Conservation (phyloP, 2,329 filamentous ascomycete species). For the Exophiala bonariae region DNA sequence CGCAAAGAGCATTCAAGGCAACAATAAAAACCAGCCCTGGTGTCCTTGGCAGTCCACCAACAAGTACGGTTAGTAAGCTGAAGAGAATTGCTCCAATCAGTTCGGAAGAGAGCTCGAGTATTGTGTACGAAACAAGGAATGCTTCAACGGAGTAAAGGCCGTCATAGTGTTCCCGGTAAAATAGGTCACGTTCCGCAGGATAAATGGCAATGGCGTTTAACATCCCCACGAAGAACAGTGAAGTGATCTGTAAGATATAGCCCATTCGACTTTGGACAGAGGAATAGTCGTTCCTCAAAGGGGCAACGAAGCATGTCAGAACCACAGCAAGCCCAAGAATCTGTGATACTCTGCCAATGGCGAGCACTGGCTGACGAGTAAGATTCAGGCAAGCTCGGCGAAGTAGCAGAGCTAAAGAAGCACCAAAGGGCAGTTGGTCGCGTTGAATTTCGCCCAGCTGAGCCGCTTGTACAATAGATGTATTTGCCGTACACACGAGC, state of each 20-base stretch:
- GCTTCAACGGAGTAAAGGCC: conserved; percentile 69
- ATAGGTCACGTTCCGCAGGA: conserved; percentile 70
- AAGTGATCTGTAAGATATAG: conserved; percentile 69
- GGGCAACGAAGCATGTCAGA: conserved; percentile 69
- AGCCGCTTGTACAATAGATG: too few relatives aligned
- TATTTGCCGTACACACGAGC: too few relatives aligned
- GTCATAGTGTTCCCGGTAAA: conserved; percentile 75
- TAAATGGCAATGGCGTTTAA: conserved; percentile 76
- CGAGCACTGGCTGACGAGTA: conserved; percentile 61
- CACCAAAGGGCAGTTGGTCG: background rate
- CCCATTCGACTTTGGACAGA: conserved; percentile 72
- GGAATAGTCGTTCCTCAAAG: conserved; percentile 66
- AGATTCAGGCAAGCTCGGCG: conserved; percentile 69
- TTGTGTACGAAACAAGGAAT: conserved; percentile 69
- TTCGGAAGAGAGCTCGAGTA: conserved; percentile 72
- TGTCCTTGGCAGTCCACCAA: conserved; percentile 64
- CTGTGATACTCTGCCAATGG: conserved; percentile 60
- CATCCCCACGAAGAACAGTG: conserved; percentile 71
- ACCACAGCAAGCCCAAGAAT: conserved; percentile 64
- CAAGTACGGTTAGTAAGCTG: conserved; percentile 62
- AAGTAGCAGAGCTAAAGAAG: conserved; percentile 58
- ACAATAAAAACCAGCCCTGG: conserved; percentile 66
- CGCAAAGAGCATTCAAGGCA: conserved; percentile 69
- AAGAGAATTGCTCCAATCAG: conserved; percentile 65
- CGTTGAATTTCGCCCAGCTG: background rate